Conservation (phyloP, 257 asterid genomes). For the Knoxia roxburghii region DNA sequence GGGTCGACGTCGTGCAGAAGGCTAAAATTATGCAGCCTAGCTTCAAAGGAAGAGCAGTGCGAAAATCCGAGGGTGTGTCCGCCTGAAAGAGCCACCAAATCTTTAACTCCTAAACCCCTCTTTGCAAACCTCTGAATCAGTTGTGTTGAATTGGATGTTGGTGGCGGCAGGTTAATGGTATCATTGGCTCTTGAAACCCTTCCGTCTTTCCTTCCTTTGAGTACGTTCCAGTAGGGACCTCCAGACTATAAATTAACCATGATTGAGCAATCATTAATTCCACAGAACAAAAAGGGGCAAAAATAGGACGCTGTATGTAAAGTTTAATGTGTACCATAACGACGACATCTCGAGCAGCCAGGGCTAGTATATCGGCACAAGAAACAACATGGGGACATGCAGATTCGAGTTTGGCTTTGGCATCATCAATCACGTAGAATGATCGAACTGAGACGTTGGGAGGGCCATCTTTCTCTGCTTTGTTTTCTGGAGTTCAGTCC, state of each 20-base stretch:
- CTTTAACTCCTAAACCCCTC: conserved; percentile 50
- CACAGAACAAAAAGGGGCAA: too few species aligned
- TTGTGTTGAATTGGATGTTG: conserved; percentile 50
- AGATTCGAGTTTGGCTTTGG: conserved; percentile 53
- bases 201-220: conserved; percentile 62
- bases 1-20: conserved; percentile 54
- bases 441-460: conserved; percentile 61
- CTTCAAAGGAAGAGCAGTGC: conserved; percentile 74
- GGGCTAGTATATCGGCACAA: conserved; percentile 67
- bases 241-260: conserved; percentile 35
- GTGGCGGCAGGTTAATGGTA: conserved; percentile 60
- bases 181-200: conserved; percentile 56
- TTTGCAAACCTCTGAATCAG: conserved; percentile 49
- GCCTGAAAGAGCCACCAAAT: conserved; percentile 66
- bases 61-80: conserved; percentile 74
- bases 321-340: too few species aligned
- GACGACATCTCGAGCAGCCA: conserved; percentile 70
- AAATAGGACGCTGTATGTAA: too few species aligned
- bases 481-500: conserved; percentile 57
- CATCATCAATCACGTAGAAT: conserved; percentile 63
- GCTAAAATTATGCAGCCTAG: conserved; percentile 62
- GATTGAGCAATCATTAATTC: too few species aligned
- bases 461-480: conserved; percentile 80
- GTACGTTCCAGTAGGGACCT: conserved; percentile 64
- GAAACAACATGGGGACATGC: conserved; percentile 65